Evolutionary conservation across 805 yeast genomes (phyloP).

Genomic region (Yamadazyma sp.): DNA sequence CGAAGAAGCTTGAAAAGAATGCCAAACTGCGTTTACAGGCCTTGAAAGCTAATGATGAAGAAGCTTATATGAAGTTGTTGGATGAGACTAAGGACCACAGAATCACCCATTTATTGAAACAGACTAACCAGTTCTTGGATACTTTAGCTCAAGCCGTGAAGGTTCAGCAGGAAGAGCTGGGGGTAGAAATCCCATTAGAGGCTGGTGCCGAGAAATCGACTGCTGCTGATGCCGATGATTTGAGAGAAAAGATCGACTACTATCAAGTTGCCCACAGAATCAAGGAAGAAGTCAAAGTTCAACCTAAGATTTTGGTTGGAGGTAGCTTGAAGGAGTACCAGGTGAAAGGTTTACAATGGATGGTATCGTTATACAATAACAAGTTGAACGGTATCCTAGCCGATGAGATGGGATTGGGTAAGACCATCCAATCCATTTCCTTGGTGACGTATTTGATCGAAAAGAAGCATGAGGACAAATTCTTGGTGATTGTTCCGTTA

Average conservation of each 20-base stretch:
- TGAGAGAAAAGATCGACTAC: constrained; percentile 69
- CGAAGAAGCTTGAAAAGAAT: constrained; percentile 69
- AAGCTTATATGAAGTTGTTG: constrained; percentile 77
- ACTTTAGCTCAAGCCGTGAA: constrained; percentile 77
- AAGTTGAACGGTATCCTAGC: constrained; percentile 64
- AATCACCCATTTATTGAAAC: constrained; percentile 78
- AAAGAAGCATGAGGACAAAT: constrained; percentile 65
- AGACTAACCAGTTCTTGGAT: constrained; percentile 75
- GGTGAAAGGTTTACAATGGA: constrained; percentile 64
- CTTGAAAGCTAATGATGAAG: constrained; percentile 84
- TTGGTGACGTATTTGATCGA: constrained; percentile 70
- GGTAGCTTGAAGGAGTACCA: constrained; percentile 79
- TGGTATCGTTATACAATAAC: constrained; percentile 62
- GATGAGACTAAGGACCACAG: constrained; percentile 88
- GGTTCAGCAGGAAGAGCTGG: constrained; percentile 64
- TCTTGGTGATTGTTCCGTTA: constrained; percentile 77
- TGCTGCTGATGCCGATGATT: constrained; percentile 48
- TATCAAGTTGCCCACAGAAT: constrained; percentile 79
- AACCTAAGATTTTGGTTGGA: constrained; percentile 70
- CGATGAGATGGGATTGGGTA: constrained; percentile 70
- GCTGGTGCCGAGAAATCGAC: constrained; percentile 22
- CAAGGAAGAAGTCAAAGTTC: constrained; percentile 63
- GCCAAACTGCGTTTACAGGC: constrained; percentile 90
- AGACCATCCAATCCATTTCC: constrained; percentile 76
- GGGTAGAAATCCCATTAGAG: constrained; percentile 26